Evolutionary conservation across 768 basidiomycete genomes (phyloP).

Genomic region (Porphyrellus cyaneotinctus): DNA sequence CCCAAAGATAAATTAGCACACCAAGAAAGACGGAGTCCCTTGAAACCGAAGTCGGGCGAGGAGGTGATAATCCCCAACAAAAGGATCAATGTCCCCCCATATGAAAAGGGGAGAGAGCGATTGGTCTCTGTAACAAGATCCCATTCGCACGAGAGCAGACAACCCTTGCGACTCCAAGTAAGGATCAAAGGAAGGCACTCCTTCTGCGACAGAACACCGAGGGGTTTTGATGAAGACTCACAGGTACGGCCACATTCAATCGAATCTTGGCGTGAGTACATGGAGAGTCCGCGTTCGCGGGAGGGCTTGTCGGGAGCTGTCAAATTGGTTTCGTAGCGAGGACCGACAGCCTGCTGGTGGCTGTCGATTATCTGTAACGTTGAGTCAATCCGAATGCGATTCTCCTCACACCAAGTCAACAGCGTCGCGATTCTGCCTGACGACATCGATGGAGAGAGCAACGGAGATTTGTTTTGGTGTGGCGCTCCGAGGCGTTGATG

Average conservation of each 20-base stretch:
- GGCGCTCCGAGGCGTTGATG: constrained; percentile 19
- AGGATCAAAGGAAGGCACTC: background rate
- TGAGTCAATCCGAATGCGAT: constrained; percentile 45
- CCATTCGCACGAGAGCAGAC: background rate
- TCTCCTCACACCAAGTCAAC: constrained; percentile 47
- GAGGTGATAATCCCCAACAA: constrained; percentile 1
- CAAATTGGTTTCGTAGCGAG: background rate
- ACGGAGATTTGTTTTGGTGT: constrained; percentile 3
- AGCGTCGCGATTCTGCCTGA: constrained; percentile 22
- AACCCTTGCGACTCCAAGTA: background rate
- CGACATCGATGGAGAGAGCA: constrained; percentile 15
- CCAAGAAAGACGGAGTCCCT: background rate
- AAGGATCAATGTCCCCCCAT: background rate
- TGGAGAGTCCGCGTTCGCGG: constrained; percentile 18
- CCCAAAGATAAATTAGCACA: constrained; percentile 6
- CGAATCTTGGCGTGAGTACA: constrained; percentile 21
- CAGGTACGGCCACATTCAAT: constrained; percentile 24
- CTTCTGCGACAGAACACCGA: constrained; percentile 9
- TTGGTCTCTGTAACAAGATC: background rate
- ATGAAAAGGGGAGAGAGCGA: background rate
- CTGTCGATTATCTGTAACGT: constrained; percentile 35
- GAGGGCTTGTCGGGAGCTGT: constrained; percentile 7
- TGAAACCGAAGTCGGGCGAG: background rate
- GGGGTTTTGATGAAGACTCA: constrained; percentile 22
- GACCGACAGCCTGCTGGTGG: background rate